Percentiles rank a stretch among this genome's conserved stretches.
phyloP scores from a whole-genome alignment of 345 rosid species.

The Microthlaspi erraticum region DNA sequence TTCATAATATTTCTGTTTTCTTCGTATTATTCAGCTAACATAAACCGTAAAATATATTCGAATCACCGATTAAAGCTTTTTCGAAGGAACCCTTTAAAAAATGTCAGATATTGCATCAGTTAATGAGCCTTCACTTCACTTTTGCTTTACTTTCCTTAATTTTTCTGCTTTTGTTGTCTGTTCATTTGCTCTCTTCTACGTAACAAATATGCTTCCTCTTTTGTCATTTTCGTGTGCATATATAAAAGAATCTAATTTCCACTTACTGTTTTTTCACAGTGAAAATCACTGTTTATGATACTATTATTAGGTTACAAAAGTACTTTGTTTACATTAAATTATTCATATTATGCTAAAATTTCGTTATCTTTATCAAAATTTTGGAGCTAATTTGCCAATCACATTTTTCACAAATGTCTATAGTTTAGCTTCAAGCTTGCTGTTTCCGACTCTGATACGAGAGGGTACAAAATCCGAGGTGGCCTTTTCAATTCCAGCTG shows the following conservation, averaged over 20 bases:
- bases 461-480: neutral
- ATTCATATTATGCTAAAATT: neutral
- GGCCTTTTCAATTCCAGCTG: slow-evolving; percentile 7
- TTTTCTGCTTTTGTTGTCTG: slow-evolving; percentile 18
- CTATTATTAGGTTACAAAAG: neutral
- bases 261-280: neutral
- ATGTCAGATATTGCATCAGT: slow-evolving; percentile 33
- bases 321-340: neutral
- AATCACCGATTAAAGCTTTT: slow-evolving; percentile 20
- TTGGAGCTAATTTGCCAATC: neutral
- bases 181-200: slow-evolving; percentile 17
- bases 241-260: neutral
- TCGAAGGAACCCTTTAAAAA: slow-evolving; percentile 6
- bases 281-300: neutral
- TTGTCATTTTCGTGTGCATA: neutral
- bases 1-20: neutral
- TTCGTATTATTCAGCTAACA: slow-evolving; percentile 12
- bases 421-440: neutral
- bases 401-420: neutral
- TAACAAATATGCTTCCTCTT: neutral
- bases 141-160: slow-evolving; percentile 15
- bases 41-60: neutral
- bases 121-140: slow-evolving; percentile 35
- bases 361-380: neutral
- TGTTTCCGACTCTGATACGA: slow-evolving; percentile 10